Evolutionary conservation across 345 rosid genomes (phyloP), one percentile per base, ranked within the genome.

Genomic region (Pelargonium nanum): DNA sequence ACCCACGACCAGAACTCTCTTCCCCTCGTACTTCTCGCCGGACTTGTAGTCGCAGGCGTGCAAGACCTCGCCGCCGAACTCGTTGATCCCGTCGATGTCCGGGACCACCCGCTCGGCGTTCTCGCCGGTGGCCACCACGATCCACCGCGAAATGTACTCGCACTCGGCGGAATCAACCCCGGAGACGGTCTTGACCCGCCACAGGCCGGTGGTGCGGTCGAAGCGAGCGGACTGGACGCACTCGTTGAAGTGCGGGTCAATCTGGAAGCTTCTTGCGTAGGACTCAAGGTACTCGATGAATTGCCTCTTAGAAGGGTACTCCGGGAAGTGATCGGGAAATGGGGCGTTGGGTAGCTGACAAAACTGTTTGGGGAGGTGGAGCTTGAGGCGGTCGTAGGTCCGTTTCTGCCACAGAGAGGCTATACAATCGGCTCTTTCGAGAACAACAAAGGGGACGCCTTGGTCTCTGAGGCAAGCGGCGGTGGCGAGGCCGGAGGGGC

Each of bases 41-140:
- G 92, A 85, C 75, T 85, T 89, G 58, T 87, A 89, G 48, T 87
- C 92, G 58, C 92, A 80, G 26, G 87, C 86, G 57, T 89, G 97
- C 17, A 66, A 68, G 58, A 89, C 80, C 55, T 68, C 59, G 22
- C 92, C 92, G 0, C 75, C 84, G 32, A 89, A 87, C 6, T 81
- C 80, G 52, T 66, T 68, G 44, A 87, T 45, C 10, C 95, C 92
- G 68, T 85, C 90, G n/a, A 89, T 81, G 56, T 83, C 87, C 0
- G 95, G 97, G 55, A 75, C 75, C 5, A 90, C 84, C 59, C 75
- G 73, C 79, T 90, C 97, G 0, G 97, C 95, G 62, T 90, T 90
- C 74, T 90, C 95, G 12, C 97, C 97, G 0, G 95, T 83, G 72
- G 92, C 95, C 32, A 87, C 97, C 26, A 85, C 97, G 22, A 90